phyloP scores from a whole-genome alignment of 495 filamentous ascomycete species.

The Lophium mytilinum region DNA sequence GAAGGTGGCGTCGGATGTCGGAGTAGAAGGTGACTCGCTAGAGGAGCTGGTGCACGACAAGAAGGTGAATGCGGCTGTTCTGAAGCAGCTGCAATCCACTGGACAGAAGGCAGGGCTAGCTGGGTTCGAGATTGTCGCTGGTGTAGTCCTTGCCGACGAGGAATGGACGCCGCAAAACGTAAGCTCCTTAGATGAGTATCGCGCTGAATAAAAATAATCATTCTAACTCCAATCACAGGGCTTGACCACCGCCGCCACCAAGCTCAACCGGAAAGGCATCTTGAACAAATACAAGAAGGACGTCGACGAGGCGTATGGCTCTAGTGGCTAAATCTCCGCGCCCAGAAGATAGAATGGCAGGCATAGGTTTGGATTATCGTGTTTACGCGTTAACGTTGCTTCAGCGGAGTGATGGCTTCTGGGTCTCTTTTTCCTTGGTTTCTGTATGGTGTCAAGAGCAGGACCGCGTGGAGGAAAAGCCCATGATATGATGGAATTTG shows the following conservation, averaged over 20 bases:
- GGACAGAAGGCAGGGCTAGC: constrained; percentile 69
- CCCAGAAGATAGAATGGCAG: too few relatives aligned
- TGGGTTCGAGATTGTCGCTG: constrained; percentile 86
- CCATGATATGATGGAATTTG: too few relatives aligned
- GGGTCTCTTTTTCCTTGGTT: too few relatives aligned
- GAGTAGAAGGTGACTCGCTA: constrained; percentile 58
- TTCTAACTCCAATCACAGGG: constrained; percentile 39
- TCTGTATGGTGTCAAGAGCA: too few relatives aligned
- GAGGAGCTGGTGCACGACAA: constrained; percentile 78
- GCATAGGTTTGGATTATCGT: too few relatives aligned
- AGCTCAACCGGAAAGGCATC: constrained; percentile 64
- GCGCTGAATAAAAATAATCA: background rate
- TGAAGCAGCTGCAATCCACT: constrained; percentile 69
- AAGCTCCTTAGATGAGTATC: constrained; percentile 37
- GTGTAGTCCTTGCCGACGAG: constrained; percentile 86
- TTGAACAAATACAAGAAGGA: constrained; percentile 58
- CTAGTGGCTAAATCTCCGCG: too few relatives aligned
- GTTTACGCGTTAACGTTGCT: too few relatives aligned
- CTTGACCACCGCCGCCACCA: constrained; percentile 66
- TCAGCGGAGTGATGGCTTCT: too few relatives aligned
- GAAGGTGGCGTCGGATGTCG: constrained; percentile 67
- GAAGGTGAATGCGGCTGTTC: constrained; percentile 68
- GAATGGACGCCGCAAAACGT: constrained; percentile 98
- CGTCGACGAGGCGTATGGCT: constrained; percentile 48
- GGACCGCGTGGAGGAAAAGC: too few relatives aligned